Evolutionary conservation across 2,329 filamentous ascomycete species (phyloP).

Genomic region (Ascochyta clinopodiicola): DNA sequence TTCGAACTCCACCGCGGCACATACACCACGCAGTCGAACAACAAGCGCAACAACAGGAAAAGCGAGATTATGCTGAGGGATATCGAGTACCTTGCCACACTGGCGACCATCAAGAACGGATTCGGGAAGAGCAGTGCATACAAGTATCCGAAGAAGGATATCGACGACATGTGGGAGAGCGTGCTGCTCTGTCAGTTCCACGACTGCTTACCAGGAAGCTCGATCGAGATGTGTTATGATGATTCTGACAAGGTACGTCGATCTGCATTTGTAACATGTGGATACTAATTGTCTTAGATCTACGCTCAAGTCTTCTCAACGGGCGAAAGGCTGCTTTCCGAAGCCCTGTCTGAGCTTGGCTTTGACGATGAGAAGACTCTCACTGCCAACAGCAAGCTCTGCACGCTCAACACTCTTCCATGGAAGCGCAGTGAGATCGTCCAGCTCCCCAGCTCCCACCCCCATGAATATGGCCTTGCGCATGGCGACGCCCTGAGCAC

Average conservation of each 20-base stretch:
- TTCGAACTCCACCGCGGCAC: slow-evolving; percentile 97
- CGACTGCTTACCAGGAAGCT: slow-evolving; percentile 92
- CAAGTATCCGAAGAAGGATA: slow-evolving; percentile 90
- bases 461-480: slow-evolving; percentile 50
- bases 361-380: slow-evolving; percentile 57
- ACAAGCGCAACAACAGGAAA: slow-evolving; percentile 91
- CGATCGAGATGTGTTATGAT: slow-evolving; percentile 97
- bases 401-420: slow-evolving; percentile 83
- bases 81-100: slow-evolving; percentile 84
- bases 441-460: slow-evolving; percentile 58
- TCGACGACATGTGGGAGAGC: slow-evolving; percentile 95
- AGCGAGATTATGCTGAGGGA: slow-evolving; percentile 85
- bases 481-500: slow-evolving; percentile 54
- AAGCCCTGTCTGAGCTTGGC: slow-evolving; percentile 72
- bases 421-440: slow-evolving; percentile 83
- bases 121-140: slow-evolving; percentile 61
- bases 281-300: slow-evolving; percentile 54
- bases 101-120: slow-evolving; percentile 76
- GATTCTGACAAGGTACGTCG: slow-evolving; percentile 76
- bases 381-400: slow-evolving; percentile 54
- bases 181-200: slow-evolving; percentile 96
- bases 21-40: slow-evolving; percentile 97
- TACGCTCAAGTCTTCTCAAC: slow-evolving; percentile 84
- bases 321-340: slow-evolving; percentile 73
- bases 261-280: not conserved